A percentile compares a stretch with the other conserved stretches of the same genome.
Evolutionary conservation across 495 filamentous ascomycete species (phyloP).

Genomic region (Physcia stellaris): DNA sequence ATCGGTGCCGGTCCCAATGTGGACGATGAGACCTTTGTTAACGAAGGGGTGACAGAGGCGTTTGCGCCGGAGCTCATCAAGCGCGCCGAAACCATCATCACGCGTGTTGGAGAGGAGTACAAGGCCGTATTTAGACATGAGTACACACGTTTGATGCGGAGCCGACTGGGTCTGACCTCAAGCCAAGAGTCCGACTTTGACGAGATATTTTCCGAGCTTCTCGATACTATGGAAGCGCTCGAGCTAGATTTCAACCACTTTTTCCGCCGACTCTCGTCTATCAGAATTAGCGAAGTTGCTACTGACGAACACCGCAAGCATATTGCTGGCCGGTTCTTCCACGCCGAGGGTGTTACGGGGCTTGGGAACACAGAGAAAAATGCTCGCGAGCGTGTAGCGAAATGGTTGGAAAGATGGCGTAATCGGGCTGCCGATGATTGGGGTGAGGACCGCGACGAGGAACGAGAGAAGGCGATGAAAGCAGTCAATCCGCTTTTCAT

Average conservation of each 20-base stretch:
- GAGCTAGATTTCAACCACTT: constrained; percentile 87
- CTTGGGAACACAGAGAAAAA: constrained; percentile 36
- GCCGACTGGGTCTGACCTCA: constrained; percentile 58
- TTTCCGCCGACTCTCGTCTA: constrained; percentile 57
- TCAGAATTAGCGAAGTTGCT: constrained; percentile 43
- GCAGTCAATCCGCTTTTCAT: constrained; percentile 82
- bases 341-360: constrained; percentile 45
- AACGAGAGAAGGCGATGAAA: constrained; percentile 62
- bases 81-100: constrained; percentile 72
- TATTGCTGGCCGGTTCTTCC: constrained; percentile 55
- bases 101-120: constrained; percentile 66
- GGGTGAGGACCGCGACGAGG: constrained; percentile 39
- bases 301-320: constrained; percentile 44
- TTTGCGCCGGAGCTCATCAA: constrained; percentile 53
- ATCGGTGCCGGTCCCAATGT: constrained; percentile 56
- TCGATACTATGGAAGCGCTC: constrained; percentile 69
- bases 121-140: constrained; percentile 71
- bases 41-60: constrained; percentile 55
- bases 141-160: constrained; percentile 71
- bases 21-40: constrained; percentile 55
- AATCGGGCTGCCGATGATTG: constrained; percentile 58
- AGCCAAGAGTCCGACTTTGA: constrained; percentile 62
- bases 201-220: constrained; percentile 54
- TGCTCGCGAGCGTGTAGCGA: constrained; percentile 47
- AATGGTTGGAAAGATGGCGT: constrained; percentile 67